These are phyloP conservation scores for Coprinopsis cinerea DNA, from an alignment of 768 basidiomycete species.

Conservation along the genomic window DNA sequence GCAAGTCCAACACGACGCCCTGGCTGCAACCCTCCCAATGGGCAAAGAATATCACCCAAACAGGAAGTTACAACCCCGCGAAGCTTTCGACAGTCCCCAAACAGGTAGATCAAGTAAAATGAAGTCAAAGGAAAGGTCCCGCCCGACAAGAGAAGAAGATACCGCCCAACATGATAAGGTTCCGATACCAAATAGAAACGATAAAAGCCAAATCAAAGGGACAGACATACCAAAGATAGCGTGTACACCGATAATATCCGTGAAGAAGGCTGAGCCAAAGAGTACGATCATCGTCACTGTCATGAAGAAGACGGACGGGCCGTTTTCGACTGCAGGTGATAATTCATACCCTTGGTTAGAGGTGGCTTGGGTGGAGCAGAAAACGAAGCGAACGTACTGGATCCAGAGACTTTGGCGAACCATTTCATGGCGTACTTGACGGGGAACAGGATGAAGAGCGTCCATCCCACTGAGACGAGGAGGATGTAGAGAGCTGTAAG, in stretches of 20 bases:
- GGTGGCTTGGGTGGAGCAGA: not conserved
- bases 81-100: too few relatives aligned
- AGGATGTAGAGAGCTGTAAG: slow-evolving; percentile 83
- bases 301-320: slow-evolving; percentile 88
- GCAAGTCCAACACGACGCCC: too few relatives aligned
- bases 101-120: too few relatives aligned
- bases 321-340: slow-evolving; percentile 66
- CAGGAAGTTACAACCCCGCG: too few relatives aligned
- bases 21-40: too few relatives aligned
- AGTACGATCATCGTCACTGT: slow-evolving; percentile 72
- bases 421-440: slow-evolving; percentile 57
- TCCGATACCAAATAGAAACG: too few relatives aligned
- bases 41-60: too few relatives aligned
- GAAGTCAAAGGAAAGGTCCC: too few relatives aligned
- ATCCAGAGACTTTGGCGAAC: slow-evolving; percentile 75
- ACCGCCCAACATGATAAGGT: too few relatives aligned
- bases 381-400: slow-evolving; percentile 34
- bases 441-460: slow-evolving; percentile 66
- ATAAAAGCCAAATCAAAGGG: not conserved
- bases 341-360: too few relatives aligned
- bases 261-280: slow-evolving; percentile 88
- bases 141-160: too few relatives aligned
- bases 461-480: slow-evolving; percentile 74
- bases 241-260: slow-evolving; percentile 87
- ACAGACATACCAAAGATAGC: slow-evolving; percentile 70